Evolutionary conservation across 2,329 filamentous ascomycete species (phyloP).

Genomic region (Trichoderma cornu-damae): DNA sequence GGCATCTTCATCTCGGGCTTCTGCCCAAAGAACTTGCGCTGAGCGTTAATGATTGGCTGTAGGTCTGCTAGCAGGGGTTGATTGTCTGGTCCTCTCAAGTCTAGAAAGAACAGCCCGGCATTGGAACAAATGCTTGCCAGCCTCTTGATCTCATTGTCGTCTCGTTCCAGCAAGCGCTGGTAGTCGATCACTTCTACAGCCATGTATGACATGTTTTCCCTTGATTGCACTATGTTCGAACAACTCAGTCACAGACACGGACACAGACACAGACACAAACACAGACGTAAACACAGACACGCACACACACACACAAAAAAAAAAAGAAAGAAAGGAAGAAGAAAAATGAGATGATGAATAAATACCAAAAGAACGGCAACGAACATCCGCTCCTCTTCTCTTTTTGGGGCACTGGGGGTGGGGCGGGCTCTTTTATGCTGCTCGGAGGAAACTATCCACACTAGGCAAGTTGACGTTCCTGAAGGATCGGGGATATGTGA

Average conservation of each 20-base stretch:
- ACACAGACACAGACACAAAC: not conserved
- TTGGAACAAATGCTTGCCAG: not conserved
- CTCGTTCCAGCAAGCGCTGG: not conserved
- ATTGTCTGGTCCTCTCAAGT: not conserved
- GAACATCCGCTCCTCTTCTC: too few species aligned
- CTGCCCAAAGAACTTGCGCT: slow-evolving; percentile 4
- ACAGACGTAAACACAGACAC: too few species aligned
- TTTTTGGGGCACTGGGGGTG: too few species aligned
- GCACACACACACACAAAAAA: too few species aligned
- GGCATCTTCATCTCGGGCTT: slow-evolving; percentile 2
- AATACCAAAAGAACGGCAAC: too few species aligned
- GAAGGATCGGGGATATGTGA: not conserved
- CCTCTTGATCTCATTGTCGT: not conserved
- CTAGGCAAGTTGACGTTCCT: not conserved
- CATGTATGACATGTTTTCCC: not conserved
- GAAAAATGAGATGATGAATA: not conserved
- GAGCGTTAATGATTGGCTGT: not conserved
- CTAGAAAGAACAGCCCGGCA: not conserved
- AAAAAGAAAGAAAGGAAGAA: not conserved
- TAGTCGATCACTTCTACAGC: slow-evolving; percentile 2
- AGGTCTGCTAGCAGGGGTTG: not conserved
- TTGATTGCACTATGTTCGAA: not conserved
- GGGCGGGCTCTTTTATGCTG: too few species aligned
- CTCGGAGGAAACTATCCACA: not conserved
- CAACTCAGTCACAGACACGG: not conserved